phyloP scores from a whole-genome alignment of 176 grass and related monocot species.

The Phyllostachys edulis region DNA sequence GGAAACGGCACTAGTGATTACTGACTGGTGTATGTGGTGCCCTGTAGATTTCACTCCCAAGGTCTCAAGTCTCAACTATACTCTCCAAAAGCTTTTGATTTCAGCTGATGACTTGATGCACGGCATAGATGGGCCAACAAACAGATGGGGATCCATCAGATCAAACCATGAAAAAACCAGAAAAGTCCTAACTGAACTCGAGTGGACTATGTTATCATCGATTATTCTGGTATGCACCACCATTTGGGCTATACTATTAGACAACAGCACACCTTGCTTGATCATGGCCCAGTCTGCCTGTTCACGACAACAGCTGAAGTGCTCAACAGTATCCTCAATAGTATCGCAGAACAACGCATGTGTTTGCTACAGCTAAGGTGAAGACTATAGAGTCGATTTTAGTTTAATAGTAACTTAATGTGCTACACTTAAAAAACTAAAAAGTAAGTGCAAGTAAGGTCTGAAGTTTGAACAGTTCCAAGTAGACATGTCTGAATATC shows the following conservation, averaged over 20 bases:
- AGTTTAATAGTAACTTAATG: neutral
- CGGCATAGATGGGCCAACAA: neutral
- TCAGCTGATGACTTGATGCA: neutral
- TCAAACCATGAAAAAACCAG: neutral
- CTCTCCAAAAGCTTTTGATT: neutral
- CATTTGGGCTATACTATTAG: neutral
- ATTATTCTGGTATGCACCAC: constrained; percentile 10
- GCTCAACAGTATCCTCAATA: neutral
- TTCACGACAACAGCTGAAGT: neutral
- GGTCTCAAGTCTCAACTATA: constrained; percentile 8
- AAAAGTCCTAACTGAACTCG: neutral
- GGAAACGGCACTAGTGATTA: neutral
- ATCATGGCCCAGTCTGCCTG: neutral
- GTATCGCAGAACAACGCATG: neutral
- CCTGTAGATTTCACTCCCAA: neutral
- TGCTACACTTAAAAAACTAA: too few species aligned
- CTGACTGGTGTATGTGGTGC: neutral
- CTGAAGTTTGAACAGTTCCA: neutral
- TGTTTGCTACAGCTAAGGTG: neutral
- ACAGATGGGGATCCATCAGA: neutral
- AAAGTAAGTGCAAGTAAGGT: neutral
- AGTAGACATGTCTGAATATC: neutral
- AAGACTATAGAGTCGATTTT: neutral
- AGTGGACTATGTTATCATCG: constrained; percentile 2
- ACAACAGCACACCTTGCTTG: constrained; percentile 3